A percentile compares a stretch with the other conserved stretches of the same genome.
Evolutionary conservation across 2,329 filamentous ascomycete species (phyloP).

Genomic region (Chaetomiaceae sp.): DNA sequence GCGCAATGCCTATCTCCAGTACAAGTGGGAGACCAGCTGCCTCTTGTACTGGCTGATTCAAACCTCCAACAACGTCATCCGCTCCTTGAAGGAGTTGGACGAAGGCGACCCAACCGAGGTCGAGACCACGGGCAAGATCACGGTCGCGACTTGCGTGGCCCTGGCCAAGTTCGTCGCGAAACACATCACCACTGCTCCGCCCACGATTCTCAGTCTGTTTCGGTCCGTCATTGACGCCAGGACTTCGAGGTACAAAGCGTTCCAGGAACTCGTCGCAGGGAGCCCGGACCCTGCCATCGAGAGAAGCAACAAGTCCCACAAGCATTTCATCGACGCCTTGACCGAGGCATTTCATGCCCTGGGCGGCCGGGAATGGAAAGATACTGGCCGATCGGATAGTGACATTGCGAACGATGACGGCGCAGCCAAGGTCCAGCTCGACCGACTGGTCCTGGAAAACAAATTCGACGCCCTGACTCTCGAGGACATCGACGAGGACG

Average conservation of each 20-base stretch:
- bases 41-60: slow-evolving; percentile 39
- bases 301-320: slow-evolving; percentile 38
- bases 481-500: slow-evolving; percentile 20
- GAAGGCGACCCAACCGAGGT: slow-evolving; percentile 4
- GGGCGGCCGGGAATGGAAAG: slow-evolving; percentile 31
- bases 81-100: slow-evolving; percentile 13
- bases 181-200: slow-evolving; percentile 32
- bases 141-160: slow-evolving; percentile 34
- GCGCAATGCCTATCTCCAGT: slow-evolving; percentile 34
- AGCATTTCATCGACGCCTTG: slow-evolving; percentile 41
- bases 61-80: slow-evolving; percentile 36
- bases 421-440: slow-evolving; percentile 15
- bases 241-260: slow-evolving; percentile 28
- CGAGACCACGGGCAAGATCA: slow-evolving; percentile 38
- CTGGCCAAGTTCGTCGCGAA: slow-evolving; percentile 39
- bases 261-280: slow-evolving; percentile 31
- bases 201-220: slow-evolving; percentile 36
- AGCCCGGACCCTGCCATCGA: slow-evolving; percentile 35
- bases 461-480: slow-evolving; percentile 28
- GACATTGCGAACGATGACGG: slow-evolving; percentile 16
- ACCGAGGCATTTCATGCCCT: slow-evolving; percentile 34
- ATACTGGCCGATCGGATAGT: not conserved
- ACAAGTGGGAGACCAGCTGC: slow-evolving; percentile 38
- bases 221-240: slow-evolving; percentile 37
- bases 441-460: slow-evolving; percentile 31